Evolutionary conservation across 148 eudicot genomes (phyloP), one percentile per base, ranked within the genome.

Genomic region (Polygonum maritimum): DNA sequence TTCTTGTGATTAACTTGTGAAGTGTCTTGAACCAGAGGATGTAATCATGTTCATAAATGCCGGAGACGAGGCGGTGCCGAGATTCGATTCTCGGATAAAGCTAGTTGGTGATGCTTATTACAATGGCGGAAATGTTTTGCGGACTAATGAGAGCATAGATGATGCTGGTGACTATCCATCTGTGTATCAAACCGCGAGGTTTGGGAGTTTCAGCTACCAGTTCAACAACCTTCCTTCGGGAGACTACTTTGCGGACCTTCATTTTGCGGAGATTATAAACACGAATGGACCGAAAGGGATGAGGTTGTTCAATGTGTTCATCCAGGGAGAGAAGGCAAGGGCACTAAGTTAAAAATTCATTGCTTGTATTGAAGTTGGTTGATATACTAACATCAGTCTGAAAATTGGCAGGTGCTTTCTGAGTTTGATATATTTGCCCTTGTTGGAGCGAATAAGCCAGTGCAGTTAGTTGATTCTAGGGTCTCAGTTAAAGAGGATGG

Each of bases 261-360:
- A 94, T 78, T 94, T 94, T 81, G 87, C 84, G 65, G 98, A 92
- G 88, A 90, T 94, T 19, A 87, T 88, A 77, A 86, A 92, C 77
- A 88, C 81, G 3, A 55, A 78, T 77, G 98, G 98, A 71, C 98
- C 98, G 38, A 89, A 88, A 83, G 98, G 98, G 74, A 87, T 94
- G 85, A 84, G 97, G 78, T 83, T 92, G 12, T 94, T 94, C 81
- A 82, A 92, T 65, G 97, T 94, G 49, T 85, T 82, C 78, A 82
- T 94, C 69, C 98, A 94, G 81, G 89, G 89, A 74, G 96, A 94
- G 78, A 94, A 90, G 98, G 97, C 87, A 89, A 90, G 95, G 80
- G 9, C 60, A 74, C 52, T 79, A 62, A n/a, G 10, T 16, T 44
- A 35, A 73, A 38, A 22, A 14, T 36, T 36, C 44, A 36, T 67